Percentiles rank a stretch among this genome's conserved stretches.
Conservation (phyloP, 2,329 filamentous ascomycete species). For the Colletotrichum gigasporum region DNA sequence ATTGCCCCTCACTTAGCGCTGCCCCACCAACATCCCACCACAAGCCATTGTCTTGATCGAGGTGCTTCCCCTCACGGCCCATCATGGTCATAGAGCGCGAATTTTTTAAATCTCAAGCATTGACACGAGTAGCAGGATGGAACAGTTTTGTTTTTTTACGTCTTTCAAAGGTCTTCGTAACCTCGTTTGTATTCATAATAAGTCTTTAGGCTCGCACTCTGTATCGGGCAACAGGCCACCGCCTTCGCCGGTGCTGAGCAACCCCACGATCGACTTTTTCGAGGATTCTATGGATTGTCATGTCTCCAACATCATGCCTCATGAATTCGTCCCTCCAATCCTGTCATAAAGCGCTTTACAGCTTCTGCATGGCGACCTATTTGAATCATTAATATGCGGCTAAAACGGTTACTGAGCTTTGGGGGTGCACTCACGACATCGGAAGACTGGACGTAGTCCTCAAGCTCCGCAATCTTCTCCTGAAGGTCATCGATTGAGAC, state of each 20-base stretch:
- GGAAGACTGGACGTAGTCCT: constrained; percentile 96
- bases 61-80: no score
- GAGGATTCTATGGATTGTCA: constrained; percentile 33
- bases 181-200: constrained; percentile 31
- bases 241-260: constrained; percentile 26
- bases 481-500: constrained; percentile 87
- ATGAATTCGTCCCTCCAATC: constrained; percentile 38
- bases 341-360: constrained; percentile 29
- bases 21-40: constrained; percentile 30
- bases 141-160: constrained; percentile 1
- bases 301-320: constrained; percentile 42
- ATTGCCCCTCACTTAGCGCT: constrained; percentile 29
- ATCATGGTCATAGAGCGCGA: neutral
- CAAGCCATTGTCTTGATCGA: neutral
- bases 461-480: constrained; percentile 81
- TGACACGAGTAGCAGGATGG: neutral
- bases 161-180: constrained; percentile 30
- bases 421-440: constrained; percentile 72
- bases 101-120: neutral
- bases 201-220: constrained; percentile 26
- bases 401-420: no score
- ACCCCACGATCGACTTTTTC: constrained; percentile 27
- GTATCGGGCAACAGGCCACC: neutral
- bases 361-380: constrained; percentile 37
- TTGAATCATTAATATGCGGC: no score